phyloP scores from a whole-genome alignment of 75 land plant genomes.

The Adiantum capillusveneris region DNA sequence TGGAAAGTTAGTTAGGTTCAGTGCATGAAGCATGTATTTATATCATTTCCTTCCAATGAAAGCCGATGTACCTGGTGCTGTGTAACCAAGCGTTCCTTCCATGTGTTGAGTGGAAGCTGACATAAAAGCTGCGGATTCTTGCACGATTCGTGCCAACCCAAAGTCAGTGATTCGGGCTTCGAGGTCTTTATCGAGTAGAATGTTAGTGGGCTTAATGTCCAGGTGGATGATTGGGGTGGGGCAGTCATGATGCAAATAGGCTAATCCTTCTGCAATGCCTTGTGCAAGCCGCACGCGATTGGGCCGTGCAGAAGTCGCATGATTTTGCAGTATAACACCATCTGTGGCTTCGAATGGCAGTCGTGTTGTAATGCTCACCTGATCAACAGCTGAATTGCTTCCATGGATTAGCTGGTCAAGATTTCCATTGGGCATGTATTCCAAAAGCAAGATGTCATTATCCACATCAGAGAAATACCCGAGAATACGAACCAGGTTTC shows the following conservation, averaged over 20 bases:
- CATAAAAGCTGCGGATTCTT: not conserved
- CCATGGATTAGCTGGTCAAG: conserved; percentile 49
- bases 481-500: conserved; percentile 55
- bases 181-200: conserved; percentile 62
- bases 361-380: not conserved
- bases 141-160: conserved; percentile 52
- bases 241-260: conserved; percentile 69
- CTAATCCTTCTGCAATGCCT: conserved; percentile 60
- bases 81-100: conserved; percentile 65
- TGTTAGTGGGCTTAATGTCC: conserved; percentile 80
- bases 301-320: too few relatives aligned
- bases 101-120: conserved; percentile 23
- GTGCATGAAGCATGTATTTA: not conserved
- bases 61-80: conserved; percentile 59
- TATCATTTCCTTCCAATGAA: not conserved
- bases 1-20: not conserved
- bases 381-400: conserved; percentile 23
- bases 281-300: conserved; percentile 18
- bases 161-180: conserved; percentile 61
- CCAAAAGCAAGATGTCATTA: conserved; percentile 54
- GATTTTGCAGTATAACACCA: too few relatives aligned
- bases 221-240: conserved; percentile 59
- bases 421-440: conserved; percentile 75
- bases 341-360: not conserved
- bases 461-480: conserved; percentile 39